Evolutionary conservation across 768 basidiomycete genomes (phyloP).

Genomic region (Phlebiopsis flavidoalba): DNA sequence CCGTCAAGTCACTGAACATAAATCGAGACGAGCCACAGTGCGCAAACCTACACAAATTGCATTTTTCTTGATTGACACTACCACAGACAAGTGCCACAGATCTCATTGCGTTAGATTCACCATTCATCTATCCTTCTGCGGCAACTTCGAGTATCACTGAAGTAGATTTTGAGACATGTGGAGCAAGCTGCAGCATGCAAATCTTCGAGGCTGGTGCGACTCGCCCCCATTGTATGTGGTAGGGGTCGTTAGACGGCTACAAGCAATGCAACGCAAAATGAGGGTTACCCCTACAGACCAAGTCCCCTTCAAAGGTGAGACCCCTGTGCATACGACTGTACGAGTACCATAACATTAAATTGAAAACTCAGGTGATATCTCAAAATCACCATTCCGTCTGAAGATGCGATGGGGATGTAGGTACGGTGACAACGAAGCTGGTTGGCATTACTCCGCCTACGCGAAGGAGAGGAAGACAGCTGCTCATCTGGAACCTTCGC

Average conservation of each 20-base stretch:
- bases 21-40: slow-evolving; percentile 17
- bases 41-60: not conserved
- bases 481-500: slow-evolving; percentile 70
- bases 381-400: slow-evolving; percentile 46
- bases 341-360: not conserved
- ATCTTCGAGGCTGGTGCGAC: slow-evolving; percentile 65
- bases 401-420: slow-evolving; percentile 4
- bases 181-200: slow-evolving; percentile 41
- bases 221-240: slow-evolving; percentile 47
- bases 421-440: not conserved
- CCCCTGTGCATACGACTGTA: not conserved
- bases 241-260: slow-evolving; percentile 43
- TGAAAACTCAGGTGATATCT: slow-evolving; percentile 39
- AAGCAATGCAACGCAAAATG: slow-evolving; percentile 40
- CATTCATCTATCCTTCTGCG: slow-evolving; percentile 47
- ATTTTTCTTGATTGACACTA: not conserved
- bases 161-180: slow-evolving; percentile 54
- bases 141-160: slow-evolving; percentile 13
- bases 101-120: slow-evolving; percentile 72
- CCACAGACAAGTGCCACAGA: slow-evolving; percentile 38
- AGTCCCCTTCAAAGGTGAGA: slow-evolving; percentile 56
- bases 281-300: slow-evolving; percentile 49
- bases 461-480: slow-evolving; percentile 58
- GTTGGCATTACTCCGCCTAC: slow-evolving; percentile 47
- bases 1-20: slow-evolving; percentile 11